Evolutionary conservation across 768 basidiomycete species (phyloP), one percentile per base, ranked within the genome.

Genomic region (Phylloporus sp.): DNA sequence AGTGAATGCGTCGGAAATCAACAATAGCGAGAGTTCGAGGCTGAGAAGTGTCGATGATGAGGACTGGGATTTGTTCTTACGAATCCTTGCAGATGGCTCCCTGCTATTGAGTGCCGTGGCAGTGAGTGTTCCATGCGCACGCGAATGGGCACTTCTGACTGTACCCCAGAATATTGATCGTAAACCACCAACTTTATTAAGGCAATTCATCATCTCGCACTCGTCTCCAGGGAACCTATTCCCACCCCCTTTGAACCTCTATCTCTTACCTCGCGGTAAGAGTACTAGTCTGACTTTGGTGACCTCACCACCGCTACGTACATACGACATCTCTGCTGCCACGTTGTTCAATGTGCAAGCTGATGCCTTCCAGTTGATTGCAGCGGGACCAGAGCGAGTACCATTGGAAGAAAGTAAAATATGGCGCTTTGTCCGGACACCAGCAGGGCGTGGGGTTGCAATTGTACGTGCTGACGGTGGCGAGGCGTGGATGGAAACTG

Each of bases 101-200:
- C 63, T 89, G 15, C 71, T 88, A 9, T 70, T 91, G 41, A 83
- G 80, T 38, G 88, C 86, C 10, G 76, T 93, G 32, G 81, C 83
- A 50, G 90, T 90, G 67, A 66, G 87, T 29, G 43, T 44, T 58
- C 26, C 39, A 53, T 26, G 20, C 42, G n/a, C 15, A 47, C 31
- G 36, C 26, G 41, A 32, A 29, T 8, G 32, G 35, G 15, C 20
- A 45, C 16, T 15, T 38, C 40, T 63, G 18, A 62, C 41, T 24
- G 48, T 36, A 39, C 38, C 39, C 28, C 56, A 95, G 93, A 92
- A 95, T 69, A 82, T 97, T 57, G 93, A 95, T 62, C 78, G 88
- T 15, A 80, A 86, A 58, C 94, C 94, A 7, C 94, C 94, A 9
- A 91, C 89, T 3, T 74, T 93, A 4, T 73, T 92, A 26, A 81